phyloP scores from a whole-genome alignment of 805 yeast species.

The Ogataea corticis region DNA sequence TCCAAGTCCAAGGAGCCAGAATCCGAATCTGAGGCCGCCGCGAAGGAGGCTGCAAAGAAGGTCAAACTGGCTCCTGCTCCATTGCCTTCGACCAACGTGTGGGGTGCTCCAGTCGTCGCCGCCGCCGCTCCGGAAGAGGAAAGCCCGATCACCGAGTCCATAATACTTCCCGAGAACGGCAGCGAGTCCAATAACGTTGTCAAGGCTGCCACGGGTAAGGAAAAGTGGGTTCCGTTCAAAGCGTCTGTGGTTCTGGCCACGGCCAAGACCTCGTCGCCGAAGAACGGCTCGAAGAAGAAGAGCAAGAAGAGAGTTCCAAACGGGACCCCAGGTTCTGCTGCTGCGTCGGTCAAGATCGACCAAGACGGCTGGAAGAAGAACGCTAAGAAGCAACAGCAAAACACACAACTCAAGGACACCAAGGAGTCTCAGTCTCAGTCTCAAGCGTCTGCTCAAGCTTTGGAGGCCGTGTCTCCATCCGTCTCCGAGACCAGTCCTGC shows the following conservation, averaged over 20 bases:
- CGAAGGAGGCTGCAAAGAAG: constrained; percentile 22
- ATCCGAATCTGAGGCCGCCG: constrained; percentile 6
- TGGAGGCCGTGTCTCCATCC: too few relatives aligned
- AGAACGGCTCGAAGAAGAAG: constrained; percentile 23
- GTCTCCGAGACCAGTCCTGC: background rate
- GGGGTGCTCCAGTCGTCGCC: constrained; percentile 45
- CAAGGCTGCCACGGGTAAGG: constrained; percentile 45
- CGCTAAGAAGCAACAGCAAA: constrained; percentile 1
- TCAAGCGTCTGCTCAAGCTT: background rate
- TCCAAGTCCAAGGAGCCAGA: constrained; percentile 11
- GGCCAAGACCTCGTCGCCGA: constrained; percentile 14
- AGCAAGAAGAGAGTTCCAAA: constrained; percentile 20
- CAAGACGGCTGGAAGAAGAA: constrained; percentile 7
- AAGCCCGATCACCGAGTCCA: constrained; percentile 40
- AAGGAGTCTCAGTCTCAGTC: too few relatives aligned
- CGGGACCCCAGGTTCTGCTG: constrained; percentile 1
- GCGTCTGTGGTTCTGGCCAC: constrained; percentile 49
- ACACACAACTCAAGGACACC: background rate
- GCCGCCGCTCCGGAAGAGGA: constrained; percentile 28
- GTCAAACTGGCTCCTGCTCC: constrained; percentile 63
- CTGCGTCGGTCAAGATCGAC: constrained; percentile 10
- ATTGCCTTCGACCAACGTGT: constrained; percentile 60
- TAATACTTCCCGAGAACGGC: constrained; percentile 28
- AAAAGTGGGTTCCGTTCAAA: constrained; percentile 73
- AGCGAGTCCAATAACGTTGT: constrained; percentile 18